Evolutionary conservation across 345 rosid genomes (phyloP).

Genomic region (Sisymbrium irio): DNA sequence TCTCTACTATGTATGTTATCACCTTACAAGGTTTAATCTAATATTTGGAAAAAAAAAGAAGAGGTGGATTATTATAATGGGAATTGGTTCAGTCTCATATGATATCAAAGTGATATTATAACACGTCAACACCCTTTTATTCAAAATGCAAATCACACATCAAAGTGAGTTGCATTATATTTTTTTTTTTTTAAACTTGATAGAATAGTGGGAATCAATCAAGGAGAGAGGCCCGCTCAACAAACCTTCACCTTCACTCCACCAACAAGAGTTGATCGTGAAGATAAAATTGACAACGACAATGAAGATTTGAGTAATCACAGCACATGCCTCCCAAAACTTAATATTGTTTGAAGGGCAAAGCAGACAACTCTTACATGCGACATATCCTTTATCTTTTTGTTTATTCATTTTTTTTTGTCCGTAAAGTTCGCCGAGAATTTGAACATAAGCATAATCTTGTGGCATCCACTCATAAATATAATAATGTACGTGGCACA

Average conservation of each 20-base stretch:
- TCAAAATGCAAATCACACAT: neutral
- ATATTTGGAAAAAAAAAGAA: no score
- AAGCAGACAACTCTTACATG: conserved; percentile 10
- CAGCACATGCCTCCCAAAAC: conserved; percentile 35
- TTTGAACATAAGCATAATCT: conserved; percentile 5
- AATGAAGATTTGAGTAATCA: conserved; percentile 23
- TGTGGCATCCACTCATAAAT: conserved; percentile 3
- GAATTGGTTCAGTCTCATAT: no score
- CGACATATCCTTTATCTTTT: conserved; percentile 14
- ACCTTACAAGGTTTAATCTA: no score
- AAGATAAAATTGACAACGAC: conserved; percentile 35
- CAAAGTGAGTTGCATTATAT: neutral
- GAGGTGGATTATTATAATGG: no score
- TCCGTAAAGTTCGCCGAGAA: conserved; percentile 24
- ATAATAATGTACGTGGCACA: neutral
- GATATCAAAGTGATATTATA: no score
- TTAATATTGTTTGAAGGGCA: neutral
- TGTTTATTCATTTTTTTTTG: neutral
- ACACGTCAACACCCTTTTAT: no score
- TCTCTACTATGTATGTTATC: no score
- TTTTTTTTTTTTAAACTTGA: no score
- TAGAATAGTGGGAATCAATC: conserved; percentile 19
- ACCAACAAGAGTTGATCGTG: conserved; percentile 24
- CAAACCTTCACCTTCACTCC: conserved; percentile 22
- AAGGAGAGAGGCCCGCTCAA: conserved; percentile 18